Percentiles rank a stretch among this genome's conserved stretches.
These are phyloP conservation scores for Ensete glaucum DNA, from an alignment of 176 grass and related monocot species.

Conservation along the genomic window DNA sequence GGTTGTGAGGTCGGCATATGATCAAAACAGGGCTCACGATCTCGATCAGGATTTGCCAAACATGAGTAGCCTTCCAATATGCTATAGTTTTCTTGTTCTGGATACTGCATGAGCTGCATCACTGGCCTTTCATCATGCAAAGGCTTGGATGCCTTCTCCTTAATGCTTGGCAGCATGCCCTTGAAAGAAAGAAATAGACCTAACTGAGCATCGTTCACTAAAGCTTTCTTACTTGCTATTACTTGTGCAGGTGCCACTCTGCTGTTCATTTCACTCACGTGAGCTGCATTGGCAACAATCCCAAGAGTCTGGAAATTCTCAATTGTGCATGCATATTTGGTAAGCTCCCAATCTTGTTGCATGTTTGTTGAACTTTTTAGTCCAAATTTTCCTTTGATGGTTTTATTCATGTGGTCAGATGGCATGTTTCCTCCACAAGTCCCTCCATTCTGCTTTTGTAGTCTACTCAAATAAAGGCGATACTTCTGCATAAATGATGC, in stretches of 20 bases:
- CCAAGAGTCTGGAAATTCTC: not conserved
- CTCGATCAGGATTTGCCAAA: slow-evolving; percentile 5
- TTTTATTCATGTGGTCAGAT: slow-evolving; percentile 1
- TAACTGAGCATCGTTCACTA: not conserved
- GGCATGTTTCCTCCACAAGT: slow-evolving; percentile 2
- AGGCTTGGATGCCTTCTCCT: not conserved
- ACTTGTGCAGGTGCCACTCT: not conserved
- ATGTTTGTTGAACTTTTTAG: not conserved
- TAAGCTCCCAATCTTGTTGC: not conserved
- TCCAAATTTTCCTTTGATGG: not conserved
- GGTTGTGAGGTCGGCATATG: not conserved
- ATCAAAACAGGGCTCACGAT: not conserved
- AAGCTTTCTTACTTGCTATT: not conserved
- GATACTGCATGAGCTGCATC: slow-evolving; percentile 16
- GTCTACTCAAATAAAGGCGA: slow-evolving; percentile 22
- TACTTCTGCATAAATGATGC: slow-evolving; percentile 18
- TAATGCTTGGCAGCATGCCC: not conserved
- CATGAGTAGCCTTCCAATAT: not conserved
- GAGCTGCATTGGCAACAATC: not conserved
- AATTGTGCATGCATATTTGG: not conserved
- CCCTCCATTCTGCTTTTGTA: slow-evolving; percentile 21
- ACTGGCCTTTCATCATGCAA: not conserved
- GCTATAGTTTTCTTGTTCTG: not conserved
- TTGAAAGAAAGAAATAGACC: slow-evolving; percentile 13
- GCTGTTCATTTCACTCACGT: not conserved